Conservation (phyloP, 139 green algal species). For the Bryopsis sp. region DNA sequence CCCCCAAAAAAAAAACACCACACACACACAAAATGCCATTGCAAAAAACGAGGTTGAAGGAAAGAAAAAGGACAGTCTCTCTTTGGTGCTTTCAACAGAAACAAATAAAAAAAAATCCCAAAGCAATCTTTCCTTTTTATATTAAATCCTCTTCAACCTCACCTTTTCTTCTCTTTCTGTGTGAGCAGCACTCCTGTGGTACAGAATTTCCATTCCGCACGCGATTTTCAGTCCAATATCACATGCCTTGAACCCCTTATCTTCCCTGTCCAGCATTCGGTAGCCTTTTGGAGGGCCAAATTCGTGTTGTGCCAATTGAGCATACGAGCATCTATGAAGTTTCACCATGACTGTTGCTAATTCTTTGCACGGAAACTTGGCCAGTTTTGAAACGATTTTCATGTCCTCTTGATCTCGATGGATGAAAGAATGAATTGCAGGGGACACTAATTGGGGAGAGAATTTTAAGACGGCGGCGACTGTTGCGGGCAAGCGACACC, state of each 20-base stretch:
- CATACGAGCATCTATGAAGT: constrained; percentile 7
- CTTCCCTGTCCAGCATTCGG: not conserved
- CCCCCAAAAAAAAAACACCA: no score
- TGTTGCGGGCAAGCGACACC: not conserved
- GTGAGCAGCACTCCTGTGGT: not conserved
- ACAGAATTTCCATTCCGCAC: not conserved
- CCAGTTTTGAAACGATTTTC: not conserved
- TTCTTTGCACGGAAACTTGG: not conserved
- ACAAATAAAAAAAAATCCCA: not conserved
- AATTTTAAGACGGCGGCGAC: not conserved
- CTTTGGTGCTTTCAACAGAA: not conserved
- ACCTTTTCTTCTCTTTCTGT: not conserved
- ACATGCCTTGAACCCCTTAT: not conserved
- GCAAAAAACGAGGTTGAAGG: no score
- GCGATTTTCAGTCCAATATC: constrained; percentile 6
- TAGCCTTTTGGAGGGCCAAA: not conserved
- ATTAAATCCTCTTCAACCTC: not conserved
- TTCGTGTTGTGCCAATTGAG: not conserved
- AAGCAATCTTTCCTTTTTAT: not conserved
- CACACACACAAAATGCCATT: no score
- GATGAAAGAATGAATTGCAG: not conserved
- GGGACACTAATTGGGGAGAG: not conserved
- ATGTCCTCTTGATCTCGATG: not conserved
- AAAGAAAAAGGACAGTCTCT: no score
- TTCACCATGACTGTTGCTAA: not conserved